Percentiles rank a stretch among this genome's conserved stretches.
Evolutionary conservation across 495 filamentous ascomycete species (phyloP).

Genomic region (Penicillium lagena): DNA sequence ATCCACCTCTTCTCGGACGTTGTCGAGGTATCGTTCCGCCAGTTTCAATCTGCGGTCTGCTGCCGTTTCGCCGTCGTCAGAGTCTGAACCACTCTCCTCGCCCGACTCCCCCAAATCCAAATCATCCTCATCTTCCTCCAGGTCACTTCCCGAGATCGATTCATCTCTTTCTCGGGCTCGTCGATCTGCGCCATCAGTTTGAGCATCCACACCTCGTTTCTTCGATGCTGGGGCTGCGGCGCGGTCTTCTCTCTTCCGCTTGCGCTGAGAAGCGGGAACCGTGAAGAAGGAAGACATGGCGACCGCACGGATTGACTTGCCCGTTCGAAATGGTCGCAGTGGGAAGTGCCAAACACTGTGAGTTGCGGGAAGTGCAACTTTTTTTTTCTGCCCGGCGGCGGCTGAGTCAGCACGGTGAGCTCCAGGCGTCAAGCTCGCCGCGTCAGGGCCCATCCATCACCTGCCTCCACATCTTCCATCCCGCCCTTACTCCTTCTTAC

Average conservation of each 20-base stretch:
- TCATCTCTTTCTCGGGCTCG: conserved; percentile 38
- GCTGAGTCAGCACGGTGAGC: conserved; percentile 36
- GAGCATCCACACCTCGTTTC: conserved; percentile 45
- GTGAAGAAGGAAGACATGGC: conserved; percentile 86
- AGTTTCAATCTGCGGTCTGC: conserved; percentile 81
- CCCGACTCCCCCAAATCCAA: conserved; percentile 36
- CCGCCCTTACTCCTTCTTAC: conserved; percentile 2
- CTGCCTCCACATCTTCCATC: conserved; percentile 7
- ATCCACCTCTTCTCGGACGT: conserved; percentile 76
- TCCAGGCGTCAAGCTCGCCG: conserved; percentile 42
- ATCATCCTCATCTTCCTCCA: conserved; percentile 53
- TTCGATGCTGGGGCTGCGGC: conserved; percentile 44
- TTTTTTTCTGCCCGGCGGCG: conserved; percentile 37
- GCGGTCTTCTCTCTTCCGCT: conserved; percentile 63
- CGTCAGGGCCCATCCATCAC: conserved; percentile 25
- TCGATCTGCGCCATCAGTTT: conserved; percentile 21
- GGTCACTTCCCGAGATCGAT: conserved; percentile 84
- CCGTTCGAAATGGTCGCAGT: too few species aligned
- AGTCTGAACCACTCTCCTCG: conserved; percentile 42
- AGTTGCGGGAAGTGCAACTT: conserved; percentile 21
- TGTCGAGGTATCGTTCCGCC: conserved; percentile 89
- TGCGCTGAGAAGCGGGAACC: conserved; percentile 66
- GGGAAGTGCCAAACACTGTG: too few species aligned
- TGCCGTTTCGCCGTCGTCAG: conserved; percentile 70
- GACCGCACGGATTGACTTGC: neutral